Percentiles rank a stretch among this genome's conserved stretches.
phyloP scores from a whole-genome alignment of 2,329 filamentous ascomycete species.

The Scedosporium boydii region DNA sequence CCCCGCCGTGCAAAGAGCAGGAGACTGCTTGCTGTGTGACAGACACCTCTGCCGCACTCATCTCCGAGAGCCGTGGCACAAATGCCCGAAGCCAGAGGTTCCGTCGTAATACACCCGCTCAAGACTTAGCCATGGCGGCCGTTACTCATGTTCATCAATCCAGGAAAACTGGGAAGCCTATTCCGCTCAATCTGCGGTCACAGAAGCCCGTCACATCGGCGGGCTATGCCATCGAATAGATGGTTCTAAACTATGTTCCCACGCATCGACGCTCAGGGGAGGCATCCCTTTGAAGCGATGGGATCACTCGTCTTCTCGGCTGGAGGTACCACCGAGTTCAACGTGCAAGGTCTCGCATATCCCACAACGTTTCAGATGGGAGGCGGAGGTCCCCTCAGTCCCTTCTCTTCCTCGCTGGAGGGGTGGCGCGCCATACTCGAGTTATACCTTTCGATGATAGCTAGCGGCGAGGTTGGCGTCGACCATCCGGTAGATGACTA shows the following conservation, averaged over 20 bases:
- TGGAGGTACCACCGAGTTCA: neutral
- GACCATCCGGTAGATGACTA: slow-evolving; percentile 13
- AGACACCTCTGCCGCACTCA: too few species aligned
- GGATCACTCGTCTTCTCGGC: slow-evolving; percentile 15
- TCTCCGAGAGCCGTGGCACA: too few species aligned
- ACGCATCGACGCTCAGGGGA: too few species aligned
- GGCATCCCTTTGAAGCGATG: slow-evolving; percentile 13
- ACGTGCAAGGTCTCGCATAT: slow-evolving; percentile 12
- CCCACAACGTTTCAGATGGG: slow-evolving; percentile 8
- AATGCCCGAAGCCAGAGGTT: too few species aligned
- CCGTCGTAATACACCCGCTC: too few species aligned
- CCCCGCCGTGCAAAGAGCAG: neutral
- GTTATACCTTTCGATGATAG: slow-evolving; percentile 16
- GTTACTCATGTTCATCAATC: too few species aligned
- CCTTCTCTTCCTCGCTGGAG: slow-evolving; percentile 16
- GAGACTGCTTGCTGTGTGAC: neutral
- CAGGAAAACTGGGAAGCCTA: too few species aligned
- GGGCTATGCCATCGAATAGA: too few species aligned
- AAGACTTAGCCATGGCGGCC: too few species aligned
- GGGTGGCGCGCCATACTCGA: slow-evolving; percentile 11
- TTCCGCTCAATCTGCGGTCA: too few species aligned
- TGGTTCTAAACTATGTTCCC: too few species aligned
- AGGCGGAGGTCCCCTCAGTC: slow-evolving; percentile 11
- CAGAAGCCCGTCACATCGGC: too few species aligned
- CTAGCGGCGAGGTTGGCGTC: slow-evolving; percentile 15